A percentile compares a stretch with the other conserved stretches of the same genome.
Conservation (phyloP, 2,329 filamentous ascomycete genomes). For the Xylaria sp. region DNA sequence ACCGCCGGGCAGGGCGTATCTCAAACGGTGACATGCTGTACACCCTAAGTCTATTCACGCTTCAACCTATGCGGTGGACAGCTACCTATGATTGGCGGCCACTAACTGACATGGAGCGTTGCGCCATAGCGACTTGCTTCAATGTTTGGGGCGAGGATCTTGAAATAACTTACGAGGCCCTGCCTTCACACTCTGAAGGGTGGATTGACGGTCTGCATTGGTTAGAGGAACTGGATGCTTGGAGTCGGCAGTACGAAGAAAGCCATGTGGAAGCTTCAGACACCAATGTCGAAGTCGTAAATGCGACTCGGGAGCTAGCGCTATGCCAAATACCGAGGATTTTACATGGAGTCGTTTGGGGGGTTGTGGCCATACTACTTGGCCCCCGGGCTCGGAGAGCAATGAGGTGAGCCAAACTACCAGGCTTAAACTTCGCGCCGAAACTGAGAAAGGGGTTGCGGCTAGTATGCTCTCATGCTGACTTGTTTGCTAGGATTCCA, state of each 20-base stretch:
- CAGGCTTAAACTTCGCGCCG: not conserved
- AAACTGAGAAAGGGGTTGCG: too few relatives aligned
- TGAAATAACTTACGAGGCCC: constrained; percentile 59
- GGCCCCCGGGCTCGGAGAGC: constrained; percentile 8
- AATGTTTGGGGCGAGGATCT: constrained; percentile 66
- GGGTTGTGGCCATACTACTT: constrained; percentile 17
- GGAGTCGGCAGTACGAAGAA: not conserved
- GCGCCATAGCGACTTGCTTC: constrained; percentile 68
- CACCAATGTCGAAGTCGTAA: constrained; percentile 8
- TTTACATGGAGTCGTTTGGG: constrained; percentile 17
- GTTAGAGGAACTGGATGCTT: constrained; percentile 58
- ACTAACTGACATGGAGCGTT: constrained; percentile 64
- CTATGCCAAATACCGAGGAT: constrained; percentile 13
- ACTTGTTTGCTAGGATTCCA: not conserved
- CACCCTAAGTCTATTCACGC: constrained; percentile 69
- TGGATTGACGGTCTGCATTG: constrained; percentile 56
- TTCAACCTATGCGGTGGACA: constrained; percentile 66
- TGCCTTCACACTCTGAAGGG: constrained; percentile 6
- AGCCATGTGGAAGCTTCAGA: not conserved
- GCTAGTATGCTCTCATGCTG: not conserved
- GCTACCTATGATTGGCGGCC: constrained; percentile 67
- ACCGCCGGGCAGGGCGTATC: constrained; percentile 68
- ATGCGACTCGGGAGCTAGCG: constrained; percentile 12
- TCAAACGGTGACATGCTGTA: constrained; percentile 72
- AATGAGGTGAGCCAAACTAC: constrained; percentile 1